phyloP scores from a whole-genome alignment of 768 basidiomycete species.

The Lentinula aciculospora region DNA sequence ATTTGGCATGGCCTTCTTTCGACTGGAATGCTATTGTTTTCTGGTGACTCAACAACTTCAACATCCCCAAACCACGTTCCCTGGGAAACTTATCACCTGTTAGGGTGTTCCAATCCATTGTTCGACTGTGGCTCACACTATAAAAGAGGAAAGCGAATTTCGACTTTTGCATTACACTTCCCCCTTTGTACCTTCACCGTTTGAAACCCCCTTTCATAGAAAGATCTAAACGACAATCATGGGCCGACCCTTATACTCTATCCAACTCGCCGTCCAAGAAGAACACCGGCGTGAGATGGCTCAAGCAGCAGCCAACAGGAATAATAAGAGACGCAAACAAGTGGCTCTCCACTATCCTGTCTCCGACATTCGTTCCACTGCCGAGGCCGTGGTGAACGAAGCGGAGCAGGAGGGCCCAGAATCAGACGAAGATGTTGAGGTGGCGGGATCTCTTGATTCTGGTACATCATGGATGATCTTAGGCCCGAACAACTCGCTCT shows the following conservation, averaged over 20 bases:
- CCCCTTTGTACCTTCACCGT: neutral
- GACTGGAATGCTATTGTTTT: no score
- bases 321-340: neutral
- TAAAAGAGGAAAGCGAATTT: neutral
- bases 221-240: neutral
- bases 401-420: neutral
- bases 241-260: neutral
- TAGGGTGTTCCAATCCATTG: neutral
- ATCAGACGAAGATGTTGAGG: neutral
- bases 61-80: neutral
- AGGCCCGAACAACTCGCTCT: neutral
- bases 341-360: neutral
- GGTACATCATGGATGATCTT: neutral
- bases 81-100: neutral
- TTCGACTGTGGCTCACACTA: neutral
- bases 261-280: neutral
- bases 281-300: neutral
- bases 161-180: neutral
- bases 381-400: neutral
- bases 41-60: neutral
- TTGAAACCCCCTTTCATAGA: neutral
- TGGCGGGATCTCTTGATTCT: neutral
- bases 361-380: neutral
- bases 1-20: no score
- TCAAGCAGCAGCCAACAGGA: neutral